Conservation (phyloP, 257 asterid genomes). For the Capsicum chinense region DNA sequence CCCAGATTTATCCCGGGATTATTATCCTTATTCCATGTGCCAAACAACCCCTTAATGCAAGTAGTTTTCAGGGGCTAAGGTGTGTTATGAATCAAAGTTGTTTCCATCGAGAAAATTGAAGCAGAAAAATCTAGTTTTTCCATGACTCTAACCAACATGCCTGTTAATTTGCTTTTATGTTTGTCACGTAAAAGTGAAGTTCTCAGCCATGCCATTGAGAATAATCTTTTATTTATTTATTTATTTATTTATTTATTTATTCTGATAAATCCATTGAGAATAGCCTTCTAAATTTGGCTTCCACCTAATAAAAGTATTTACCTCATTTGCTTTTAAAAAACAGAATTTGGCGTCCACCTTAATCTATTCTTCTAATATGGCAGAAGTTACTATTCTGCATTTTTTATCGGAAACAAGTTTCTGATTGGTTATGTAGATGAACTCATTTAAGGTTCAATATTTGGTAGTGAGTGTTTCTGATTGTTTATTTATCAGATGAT, state of each 20-base stretch:
- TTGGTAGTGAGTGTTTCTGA: neutral
- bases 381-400: neutral
- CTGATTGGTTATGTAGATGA: neutral
- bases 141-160: neutral
- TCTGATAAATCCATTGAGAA: neutral
- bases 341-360: slow-evolving; percentile 20
- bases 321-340: neutral
- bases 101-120: neutral
- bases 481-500: neutral
- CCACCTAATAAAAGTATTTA: neutral
- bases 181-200: neutral
- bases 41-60: neutral
- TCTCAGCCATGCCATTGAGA: neutral
- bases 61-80: neutral
- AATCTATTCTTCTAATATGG: neutral
- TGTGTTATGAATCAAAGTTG: neutral
- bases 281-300: neutral
- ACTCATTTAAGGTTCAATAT: neutral
- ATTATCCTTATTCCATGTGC: no score
- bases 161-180: neutral
- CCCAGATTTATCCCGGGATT: no score
- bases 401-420: neutral
- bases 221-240: no score
- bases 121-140: neutral
- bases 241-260: no score